Evolutionary conservation across 2,329 filamentous ascomycete species (phyloP).

Genomic region (Nigrospora oryzae): DNA sequence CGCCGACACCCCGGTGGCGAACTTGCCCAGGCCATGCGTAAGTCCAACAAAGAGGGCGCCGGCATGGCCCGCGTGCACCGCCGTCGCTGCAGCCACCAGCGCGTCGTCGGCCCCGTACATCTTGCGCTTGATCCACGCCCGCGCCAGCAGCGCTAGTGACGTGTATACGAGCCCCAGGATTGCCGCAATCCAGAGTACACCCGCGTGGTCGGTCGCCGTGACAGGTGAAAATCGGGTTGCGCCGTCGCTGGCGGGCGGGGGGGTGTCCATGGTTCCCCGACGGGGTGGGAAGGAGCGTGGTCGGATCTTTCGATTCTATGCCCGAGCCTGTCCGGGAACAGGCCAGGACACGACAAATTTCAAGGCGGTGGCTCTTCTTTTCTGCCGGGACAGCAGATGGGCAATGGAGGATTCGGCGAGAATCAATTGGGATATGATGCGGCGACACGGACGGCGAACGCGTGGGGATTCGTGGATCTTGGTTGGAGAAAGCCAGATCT

Average conservation of each 20-base stretch:
- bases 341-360: no score
- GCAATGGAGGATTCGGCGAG: no score
- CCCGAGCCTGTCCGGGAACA: no score
- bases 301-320: no score
- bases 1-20: constrained; percentile 4
- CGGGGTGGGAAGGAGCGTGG: no score
- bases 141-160: neutral
- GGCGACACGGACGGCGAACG: no score
- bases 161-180: constrained; percentile 9
- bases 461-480: no score
- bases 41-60: constrained; percentile 6
- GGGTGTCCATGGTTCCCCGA: no score
- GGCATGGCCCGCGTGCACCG: constrained; percentile 6
- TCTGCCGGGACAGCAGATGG: no score
- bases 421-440: no score
- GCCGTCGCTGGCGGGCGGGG: neutral
- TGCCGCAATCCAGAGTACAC: constrained; percentile 9
- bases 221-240: constrained; percentile 8
- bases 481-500: no score
- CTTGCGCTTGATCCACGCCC: constrained; percentile 9
- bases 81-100: constrained; percentile 4
- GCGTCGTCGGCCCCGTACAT: constrained; percentile 9
- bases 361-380: no score
- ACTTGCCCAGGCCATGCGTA: constrained; percentile 6
- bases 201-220: constrained; percentile 7